Conservation (phyloP, 2,329 filamentous ascomycete genomes). For the Blastomyces parvus region DNA sequence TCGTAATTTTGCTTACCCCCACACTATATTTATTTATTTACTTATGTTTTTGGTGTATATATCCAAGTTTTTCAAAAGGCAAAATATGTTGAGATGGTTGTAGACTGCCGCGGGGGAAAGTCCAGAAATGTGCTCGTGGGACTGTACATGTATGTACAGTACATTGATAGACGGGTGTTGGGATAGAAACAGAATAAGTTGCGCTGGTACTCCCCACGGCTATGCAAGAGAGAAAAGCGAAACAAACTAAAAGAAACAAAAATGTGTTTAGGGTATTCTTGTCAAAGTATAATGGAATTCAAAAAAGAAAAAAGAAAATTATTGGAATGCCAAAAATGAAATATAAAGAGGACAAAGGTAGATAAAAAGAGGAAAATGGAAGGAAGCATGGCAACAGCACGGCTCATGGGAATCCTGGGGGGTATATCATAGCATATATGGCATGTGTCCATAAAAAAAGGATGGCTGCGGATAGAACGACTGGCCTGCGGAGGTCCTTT, state of each 20-base stretch:
- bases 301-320: not conserved
- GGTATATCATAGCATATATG: not conserved
- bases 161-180: not conserved
- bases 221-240: constrained; percentile 2
- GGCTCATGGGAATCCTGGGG: not conserved
- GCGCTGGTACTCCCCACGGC: not conserved
- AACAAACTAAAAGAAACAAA: not conserved
- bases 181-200: not conserved
- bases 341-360: not conserved
- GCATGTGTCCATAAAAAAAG: not conserved
- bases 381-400: not conserved
- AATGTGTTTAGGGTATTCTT: constrained; percentile 1
- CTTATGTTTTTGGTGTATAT: not conserved
- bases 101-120: not conserved
- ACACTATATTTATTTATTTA: not conserved
- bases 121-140: not conserved
- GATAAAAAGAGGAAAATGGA: not conserved
- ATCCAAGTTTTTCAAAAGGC: not conserved
- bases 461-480: not conserved
- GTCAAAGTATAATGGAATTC: not conserved
- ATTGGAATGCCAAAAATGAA: not conserved
- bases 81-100: not conserved
- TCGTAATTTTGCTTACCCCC: not conserved
- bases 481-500: not conserved
- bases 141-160: not conserved